phyloP scores from a whole-genome alignment of 2,329 filamentous ascomycete genomes.

The Stemphylium beticola region DNA sequence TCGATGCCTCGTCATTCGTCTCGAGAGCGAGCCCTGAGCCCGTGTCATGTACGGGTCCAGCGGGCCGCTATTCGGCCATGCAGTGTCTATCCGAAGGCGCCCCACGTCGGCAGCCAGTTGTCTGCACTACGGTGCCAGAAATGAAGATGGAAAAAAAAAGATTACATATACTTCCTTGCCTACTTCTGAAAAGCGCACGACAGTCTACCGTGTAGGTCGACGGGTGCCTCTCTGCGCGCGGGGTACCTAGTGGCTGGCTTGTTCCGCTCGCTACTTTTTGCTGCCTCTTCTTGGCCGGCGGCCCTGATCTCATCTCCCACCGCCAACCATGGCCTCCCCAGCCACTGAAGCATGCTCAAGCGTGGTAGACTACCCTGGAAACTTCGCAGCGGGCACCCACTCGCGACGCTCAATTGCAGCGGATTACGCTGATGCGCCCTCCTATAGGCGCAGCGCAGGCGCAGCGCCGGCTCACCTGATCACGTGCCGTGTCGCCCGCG shows the following conservation, averaged over 20 bases:
- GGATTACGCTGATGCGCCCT: conserved; percentile 21
- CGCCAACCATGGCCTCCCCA: neutral
- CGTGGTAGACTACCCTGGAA: conserved; percentile 7
- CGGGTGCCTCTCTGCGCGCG: too few species aligned
- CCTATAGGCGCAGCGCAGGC: conserved; percentile 20
- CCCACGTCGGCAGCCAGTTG: too few species aligned
- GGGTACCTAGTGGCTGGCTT: too few species aligned
- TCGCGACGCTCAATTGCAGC: conserved; percentile 12
- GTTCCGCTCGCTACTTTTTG: neutral
- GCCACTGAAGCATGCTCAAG: neutral
- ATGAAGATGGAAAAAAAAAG: too few species aligned
- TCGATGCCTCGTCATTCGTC: conserved; percentile 3
- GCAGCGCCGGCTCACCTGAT: neutral
- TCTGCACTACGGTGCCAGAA: too few species aligned
- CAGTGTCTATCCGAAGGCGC: too few species aligned
- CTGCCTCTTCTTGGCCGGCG: neutral
- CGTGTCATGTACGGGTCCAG: conserved; percentile 1
- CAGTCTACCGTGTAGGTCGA: too few species aligned
- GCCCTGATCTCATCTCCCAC: neutral
- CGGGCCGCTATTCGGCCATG: conserved; percentile 1
- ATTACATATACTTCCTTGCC: too few species aligned
- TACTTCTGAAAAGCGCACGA: too few species aligned
- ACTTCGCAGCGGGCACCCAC: conserved; percentile 14
- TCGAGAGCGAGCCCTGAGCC: neutral
- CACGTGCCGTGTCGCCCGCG: conserved; percentile 13